These are phyloP conservation scores for Cenchrus americanus DNA, from an alignment of 176 grass and related monocot genomes.

Conservation along the genomic window DNA sequence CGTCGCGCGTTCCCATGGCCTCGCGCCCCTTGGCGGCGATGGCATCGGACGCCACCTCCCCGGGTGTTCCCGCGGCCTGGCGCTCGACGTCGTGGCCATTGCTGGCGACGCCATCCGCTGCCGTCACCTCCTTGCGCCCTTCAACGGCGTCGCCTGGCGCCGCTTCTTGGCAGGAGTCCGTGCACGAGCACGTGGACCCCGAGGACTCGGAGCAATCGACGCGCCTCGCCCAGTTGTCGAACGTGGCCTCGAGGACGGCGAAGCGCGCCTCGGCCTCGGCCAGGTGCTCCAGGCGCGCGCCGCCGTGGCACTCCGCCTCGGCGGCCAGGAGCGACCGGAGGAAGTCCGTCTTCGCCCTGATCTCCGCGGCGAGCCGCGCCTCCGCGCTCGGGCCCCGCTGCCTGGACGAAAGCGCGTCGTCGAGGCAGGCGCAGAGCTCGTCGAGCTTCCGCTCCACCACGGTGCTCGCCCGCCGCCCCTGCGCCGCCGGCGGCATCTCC, in stretches of 20 bases:
- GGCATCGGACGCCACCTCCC: background rate
- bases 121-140: background rate
- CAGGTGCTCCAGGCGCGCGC: background rate
- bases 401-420: conserved; percentile 1
- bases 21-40: background rate
- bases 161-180: conserved; percentile 38
- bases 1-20: background rate
- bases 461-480: background rate
- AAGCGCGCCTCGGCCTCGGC: conserved; percentile 38
- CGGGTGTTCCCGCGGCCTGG: background rate
- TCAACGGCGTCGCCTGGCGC: background rate
- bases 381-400: conserved; percentile 4
- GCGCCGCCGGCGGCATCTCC: conserved; percentile 9
- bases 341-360: conserved; percentile 28
- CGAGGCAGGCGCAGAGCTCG: conserved; percentile 29
- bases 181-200: conserved; percentile 50
- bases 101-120: background rate
- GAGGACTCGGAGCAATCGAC: background rate
- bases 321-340: conserved; percentile 44
- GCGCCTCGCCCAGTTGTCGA: conserved; percentile 28
- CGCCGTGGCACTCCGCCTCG: conserved; percentile 31
- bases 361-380: background rate
- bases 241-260: conserved; percentile 23
- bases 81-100: background rate
- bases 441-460: conserved; percentile 36